Percentiles rank a stretch among this genome's conserved stretches.
These are phyloP conservation scores for Pythium diclinum DNA, from an alignment of 352 stramenopile genomes.

Conservation along the genomic window DNA sequence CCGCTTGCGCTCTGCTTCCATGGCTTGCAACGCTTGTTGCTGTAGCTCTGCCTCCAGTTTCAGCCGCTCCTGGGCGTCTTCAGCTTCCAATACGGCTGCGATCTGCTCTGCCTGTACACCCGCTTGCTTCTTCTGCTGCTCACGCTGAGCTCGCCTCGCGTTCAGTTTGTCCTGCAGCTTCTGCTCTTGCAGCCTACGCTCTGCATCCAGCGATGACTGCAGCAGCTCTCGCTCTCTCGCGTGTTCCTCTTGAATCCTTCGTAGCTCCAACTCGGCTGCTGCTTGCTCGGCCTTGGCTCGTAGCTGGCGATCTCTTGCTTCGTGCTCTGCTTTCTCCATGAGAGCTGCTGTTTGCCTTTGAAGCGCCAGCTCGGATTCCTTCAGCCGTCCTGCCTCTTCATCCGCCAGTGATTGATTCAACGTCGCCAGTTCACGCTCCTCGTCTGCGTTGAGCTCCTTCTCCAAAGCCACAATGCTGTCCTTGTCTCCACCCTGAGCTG, in stretches of 20 bases:
- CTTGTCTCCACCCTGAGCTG: not conserved
- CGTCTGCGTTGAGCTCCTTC: constrained; percentile 4
- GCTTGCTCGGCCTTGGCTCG: constrained; percentile 6
- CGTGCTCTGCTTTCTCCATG: constrained; percentile 19
- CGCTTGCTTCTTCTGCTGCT: constrained; percentile 1
- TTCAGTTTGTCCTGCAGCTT: constrained; percentile 42
- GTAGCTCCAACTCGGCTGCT: constrained; percentile 47
- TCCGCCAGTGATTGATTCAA: constrained; percentile 9
- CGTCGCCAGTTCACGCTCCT: constrained; percentile 4
- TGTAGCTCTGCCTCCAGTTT: constrained; percentile 22
- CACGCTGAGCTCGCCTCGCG: constrained; percentile 14
- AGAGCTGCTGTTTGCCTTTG: constrained; percentile 38
- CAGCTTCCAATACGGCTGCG: not conserved
- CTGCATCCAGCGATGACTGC: constrained; percentile 40
- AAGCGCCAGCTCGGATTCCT: constrained; percentile 23
- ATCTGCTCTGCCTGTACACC: not conserved
- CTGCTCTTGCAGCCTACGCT: constrained; percentile 61
- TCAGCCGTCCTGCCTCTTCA: constrained; percentile 10
- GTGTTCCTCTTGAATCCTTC: constrained; percentile 53
- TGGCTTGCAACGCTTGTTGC: constrained; percentile 5
- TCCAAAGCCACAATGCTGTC: not conserved
- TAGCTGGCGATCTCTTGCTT: constrained; percentile 1
- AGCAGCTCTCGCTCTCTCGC: constrained; percentile 49
- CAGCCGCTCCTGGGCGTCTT: constrained; percentile 12
- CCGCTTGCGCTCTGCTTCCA: constrained; percentile 21